These are phyloP conservation scores for Onygena corvina DNA, from an alignment of 2,329 filamentous ascomycete genomes.

Conservation along the genomic window DNA sequence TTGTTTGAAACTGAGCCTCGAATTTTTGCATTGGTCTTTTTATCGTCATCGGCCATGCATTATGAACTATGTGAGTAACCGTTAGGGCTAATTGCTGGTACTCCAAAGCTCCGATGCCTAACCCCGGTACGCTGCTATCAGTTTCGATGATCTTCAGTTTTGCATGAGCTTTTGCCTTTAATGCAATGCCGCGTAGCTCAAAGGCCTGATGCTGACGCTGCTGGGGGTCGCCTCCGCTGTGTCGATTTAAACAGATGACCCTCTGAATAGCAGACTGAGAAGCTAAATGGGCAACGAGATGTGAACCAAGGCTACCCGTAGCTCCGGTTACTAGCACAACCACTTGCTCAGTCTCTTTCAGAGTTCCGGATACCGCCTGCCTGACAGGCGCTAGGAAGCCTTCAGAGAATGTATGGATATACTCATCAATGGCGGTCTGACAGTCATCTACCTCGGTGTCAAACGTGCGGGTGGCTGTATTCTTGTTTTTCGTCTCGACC, in stretches of 20 bases:
- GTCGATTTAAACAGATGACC: conserved; percentile 40
- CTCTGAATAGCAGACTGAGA: conserved; percentile 20
- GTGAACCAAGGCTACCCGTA: conserved; percentile 31
- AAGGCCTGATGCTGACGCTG: conserved; percentile 29
- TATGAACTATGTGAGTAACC: conserved; percentile 44
- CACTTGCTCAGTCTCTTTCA: conserved; percentile 6
- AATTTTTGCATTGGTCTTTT: conserved; percentile 42
- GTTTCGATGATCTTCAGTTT: conserved; percentile 39
- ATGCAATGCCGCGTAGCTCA: conserved; percentile 16
- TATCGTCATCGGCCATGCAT: conserved; percentile 46
- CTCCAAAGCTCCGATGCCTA: conserved; percentile 36
- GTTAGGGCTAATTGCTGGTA: conserved; percentile 29
- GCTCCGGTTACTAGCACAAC: conserved; percentile 33
- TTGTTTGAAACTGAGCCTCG: conserved; percentile 39
- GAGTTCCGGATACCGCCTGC: not conserved
- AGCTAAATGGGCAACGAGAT: conserved; percentile 30
- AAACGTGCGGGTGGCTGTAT: too few relatives aligned
- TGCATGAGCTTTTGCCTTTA: conserved; percentile 14
- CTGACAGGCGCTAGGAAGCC: conserved; percentile 16
- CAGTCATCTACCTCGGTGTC: not conserved
- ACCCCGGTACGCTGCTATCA: conserved; percentile 36
- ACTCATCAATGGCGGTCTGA: not conserved
- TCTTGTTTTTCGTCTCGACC: too few relatives aligned
- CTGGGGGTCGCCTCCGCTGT: conserved; percentile 19
- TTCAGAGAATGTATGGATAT: conserved; percentile 18